Evolutionary conservation across 371 early-diverging fungal species (phyloP), one percentile per base, ranked within the genome.

Genomic region (Mucor plumbeus): DNA sequence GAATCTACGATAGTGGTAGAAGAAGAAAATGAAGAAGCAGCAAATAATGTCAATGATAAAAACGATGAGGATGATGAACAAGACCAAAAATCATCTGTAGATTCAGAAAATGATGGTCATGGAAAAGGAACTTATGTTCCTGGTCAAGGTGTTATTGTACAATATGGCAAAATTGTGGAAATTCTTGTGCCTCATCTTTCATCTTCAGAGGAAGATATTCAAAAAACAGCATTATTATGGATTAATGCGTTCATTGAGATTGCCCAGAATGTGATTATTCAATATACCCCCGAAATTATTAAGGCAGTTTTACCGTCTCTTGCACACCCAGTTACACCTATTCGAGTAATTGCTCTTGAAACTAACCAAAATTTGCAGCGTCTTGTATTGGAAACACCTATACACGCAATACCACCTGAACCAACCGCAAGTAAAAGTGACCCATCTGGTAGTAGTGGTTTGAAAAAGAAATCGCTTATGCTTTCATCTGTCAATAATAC

Each of bases 221-320:
- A 96, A 74, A 88, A 76, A 43, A 94, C 90, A 0, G 95, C 96
- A 0, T 77, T 97, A 26, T 79, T 85, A 47, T 97, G 98, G 98
- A 85, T 94, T 56, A 86, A 88, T 67, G 92, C 92, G 70, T 94
- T 97, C 67, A 88, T 95, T 40, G 79, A 82, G 33, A 81, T 95
- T 35, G 92, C 94, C 15, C 87, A 90, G 48, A 86, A 90, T 17
- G 85, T 90, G 8, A 89, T 96, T 66, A 85, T 96, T 33, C 86
- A 88, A 10, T 90, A 86, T 65, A 88, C 91, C 19, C 92, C 96
- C 1, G 72, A 82, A 38, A 83, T 97, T 6, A 85, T 97, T 34
- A 84, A 82, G 7, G 88, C 94, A 0, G 87, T 95, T 19, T 74
- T 97, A 19, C 96, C 96, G 5, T 86, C 87, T 10, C 80, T 95